Base-by-base conservation (phyloP, 306 rosid species). In the Boehmeria nivea region DNA sequence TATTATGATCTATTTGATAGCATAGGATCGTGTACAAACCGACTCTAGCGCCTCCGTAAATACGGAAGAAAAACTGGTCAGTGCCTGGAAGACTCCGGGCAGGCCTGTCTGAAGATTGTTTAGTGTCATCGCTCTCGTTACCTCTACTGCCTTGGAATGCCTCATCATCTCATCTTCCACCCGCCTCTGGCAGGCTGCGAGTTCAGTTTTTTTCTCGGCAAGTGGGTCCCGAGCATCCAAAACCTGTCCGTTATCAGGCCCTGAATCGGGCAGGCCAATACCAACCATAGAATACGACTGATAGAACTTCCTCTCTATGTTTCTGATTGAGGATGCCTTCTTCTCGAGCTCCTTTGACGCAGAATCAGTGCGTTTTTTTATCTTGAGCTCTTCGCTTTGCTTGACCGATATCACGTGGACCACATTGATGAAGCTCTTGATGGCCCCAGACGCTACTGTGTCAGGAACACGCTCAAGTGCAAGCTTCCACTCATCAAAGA, bases 391-490 rank as follows among this genome's bases (percentile, higher is more conserved):
- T 54, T 85, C 96, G 0, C 72, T 67, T 65, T 93, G 99, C 63
- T 88, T 85, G 25, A 27, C 58, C 15, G 84, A 75, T 72, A 93
- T 93, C 48, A 70, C 96, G 19, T 79, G 95, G 67, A 93, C 89
- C 13, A 93, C 95, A 6, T 83, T 81, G 78, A 85, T 70, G 54
- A 93, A 88, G 80, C 99, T 85, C 63, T 93, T 93, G 78, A 93
- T 88, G 28, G 99, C 96, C 73, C 81, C 96, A 0, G 96, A 87
- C 22, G 99, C 99, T 20, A 93, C 96, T 0, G 94, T 93, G 79
- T 87, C 99, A 0, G 99, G 99, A 57, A 93, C 99, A 24, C 96
- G 99, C 33, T 85, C 99, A 22, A 93, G 96, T 3, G 95, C 94
- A 12, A 77, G 96, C 81, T 93, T 93, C 99, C 99, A 93, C 72